Percentiles rank a stretch among this genome's conserved stretches.
These are phyloP conservation scores for Globisporangium sylvaticum DNA, from an alignment of 352 stramenopile species.

Conservation along the genomic window DNA sequence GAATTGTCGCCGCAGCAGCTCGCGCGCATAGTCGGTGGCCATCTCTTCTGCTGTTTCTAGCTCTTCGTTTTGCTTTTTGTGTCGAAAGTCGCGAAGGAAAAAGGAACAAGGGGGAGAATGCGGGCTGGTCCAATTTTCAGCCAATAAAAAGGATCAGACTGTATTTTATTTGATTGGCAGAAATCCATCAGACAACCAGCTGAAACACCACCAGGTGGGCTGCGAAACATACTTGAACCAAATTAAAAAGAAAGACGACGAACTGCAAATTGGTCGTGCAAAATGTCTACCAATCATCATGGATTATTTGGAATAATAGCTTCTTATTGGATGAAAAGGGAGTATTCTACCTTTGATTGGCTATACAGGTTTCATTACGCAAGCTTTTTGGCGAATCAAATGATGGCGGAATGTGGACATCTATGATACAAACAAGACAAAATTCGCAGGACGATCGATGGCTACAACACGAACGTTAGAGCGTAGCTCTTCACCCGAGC, in stretches of 20 bases:
- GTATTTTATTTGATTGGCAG: too few relatives aligned
- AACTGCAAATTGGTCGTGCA: conserved; percentile 1
- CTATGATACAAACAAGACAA: conserved; percentile 14
- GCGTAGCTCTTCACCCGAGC: conserved; percentile 20
- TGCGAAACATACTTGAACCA: not conserved
- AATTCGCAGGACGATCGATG: not conserved
- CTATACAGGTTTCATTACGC: not conserved
- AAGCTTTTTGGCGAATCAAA: conserved; percentile 3
- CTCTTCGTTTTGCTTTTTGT: conserved; percentile 17
- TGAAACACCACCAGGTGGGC: not conserved
- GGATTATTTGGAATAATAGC: not conserved
- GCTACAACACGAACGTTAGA: not conserved
- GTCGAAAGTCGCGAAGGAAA: not conserved
- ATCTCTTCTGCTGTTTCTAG: conserved; percentile 14
- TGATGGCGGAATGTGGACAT: not conserved
- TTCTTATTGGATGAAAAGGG: conserved; percentile 5
- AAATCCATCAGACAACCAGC: not conserved
- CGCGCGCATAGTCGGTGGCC: conserved; percentile 68
- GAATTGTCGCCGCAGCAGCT: conserved; percentile 81
- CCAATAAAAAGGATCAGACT: not conserved
- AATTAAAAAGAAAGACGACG: not conserved
- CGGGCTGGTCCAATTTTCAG: not conserved
- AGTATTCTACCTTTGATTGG: not conserved
- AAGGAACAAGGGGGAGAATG: conserved; percentile 9
- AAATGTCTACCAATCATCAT: not conserved